Percentiles rank a stretch among this genome's conserved stretches.
Conservation (phyloP, 106 monocot genomes). For the Posidonia australis region DNA sequence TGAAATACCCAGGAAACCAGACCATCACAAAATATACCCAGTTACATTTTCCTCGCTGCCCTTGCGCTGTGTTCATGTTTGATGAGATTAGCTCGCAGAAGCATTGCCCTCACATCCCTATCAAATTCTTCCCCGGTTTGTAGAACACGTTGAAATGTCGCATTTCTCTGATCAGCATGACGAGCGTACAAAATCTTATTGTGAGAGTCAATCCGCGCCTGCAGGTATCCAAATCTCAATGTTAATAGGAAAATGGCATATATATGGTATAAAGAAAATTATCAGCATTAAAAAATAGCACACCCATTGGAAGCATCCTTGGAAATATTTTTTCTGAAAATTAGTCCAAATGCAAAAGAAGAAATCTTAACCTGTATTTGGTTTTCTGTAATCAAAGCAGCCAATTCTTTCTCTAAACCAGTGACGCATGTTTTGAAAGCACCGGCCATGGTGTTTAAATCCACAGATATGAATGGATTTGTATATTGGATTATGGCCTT, state of each 20-base stretch:
- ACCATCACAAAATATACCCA: background rate
- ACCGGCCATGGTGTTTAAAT: conserved; percentile 76
- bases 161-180: conserved; percentile 87
- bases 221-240: conserved; percentile 7
- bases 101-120: conserved; percentile 64
- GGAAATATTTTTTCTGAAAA: background rate
- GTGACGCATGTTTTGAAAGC: conserved; percentile 83
- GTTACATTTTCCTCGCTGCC: conserved; percentile 24
- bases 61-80: conserved; percentile 51
- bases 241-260: background rate
- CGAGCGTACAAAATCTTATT: conserved; percentile 90
- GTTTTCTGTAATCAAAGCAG: conserved; percentile 79
- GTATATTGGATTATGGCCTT: conserved; percentile 98
- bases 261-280: background rate
- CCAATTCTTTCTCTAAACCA: conserved; percentile 85
- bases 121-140: conserved; percentile 86
- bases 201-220: conserved; percentile 94
- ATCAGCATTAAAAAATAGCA: background rate
- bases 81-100: conserved; percentile 75
- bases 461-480: conserved; percentile 86
- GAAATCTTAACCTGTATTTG: conserved; percentile 56
- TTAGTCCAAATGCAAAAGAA: background rate
- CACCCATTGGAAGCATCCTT: background rate
- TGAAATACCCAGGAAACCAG: background rate
- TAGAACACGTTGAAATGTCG: conserved; percentile 73